Base-by-base conservation (phyloP, 2,329 filamentous ascomycete species). In the Hypomyces perniciosus region DNA sequence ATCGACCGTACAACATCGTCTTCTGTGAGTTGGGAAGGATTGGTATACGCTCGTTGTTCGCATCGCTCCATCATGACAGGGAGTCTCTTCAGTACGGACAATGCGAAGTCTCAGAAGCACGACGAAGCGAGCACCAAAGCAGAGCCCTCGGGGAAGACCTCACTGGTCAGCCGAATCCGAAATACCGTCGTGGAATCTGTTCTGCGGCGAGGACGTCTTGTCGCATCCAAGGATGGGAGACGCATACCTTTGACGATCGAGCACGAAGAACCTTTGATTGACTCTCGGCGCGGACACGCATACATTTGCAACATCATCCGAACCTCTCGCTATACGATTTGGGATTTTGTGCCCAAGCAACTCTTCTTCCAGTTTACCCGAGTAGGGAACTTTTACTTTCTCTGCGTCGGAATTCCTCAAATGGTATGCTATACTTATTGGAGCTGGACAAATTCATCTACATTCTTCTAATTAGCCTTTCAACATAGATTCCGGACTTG, bases 341-440 rank as follows among this genome's bases (percentile, higher is more conserved):
- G 84, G 77, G 87, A 91, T 65, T 95, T 95, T 65, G 68, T 95
- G 10, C 90, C 90, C 3, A 88, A 89, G 55, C 90, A 95, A 64
- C 67, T 95, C 12, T 78, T 91, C 53, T 90, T 90, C 49, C 90
- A 95, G 62, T 93, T 93, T 63, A 88, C 88, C 6, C 87, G 92
- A 54, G 71, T 95, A 44, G 87, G 87, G 58, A 95, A 95, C 68
- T 93, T 95, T 62, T 81, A 95, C 68, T 95, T 95, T 67, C 76
- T 95, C 50, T 84, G 88, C 58, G 83, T 95, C 56, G 88, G 88
- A 40, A 84, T 95, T 54, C 77, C 92, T 45, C 90, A 95, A 68
- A 89, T 88, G 70, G 68, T 71, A 56, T 37, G 43, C 34, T 8
- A 12, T 27, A 10, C 29, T 5, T 45, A 27, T 33, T 4, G 20